Evolutionary conservation across 352 stramenopile genomes (phyloP).

Genomic region (Thraustochytrium striatum): DNA sequence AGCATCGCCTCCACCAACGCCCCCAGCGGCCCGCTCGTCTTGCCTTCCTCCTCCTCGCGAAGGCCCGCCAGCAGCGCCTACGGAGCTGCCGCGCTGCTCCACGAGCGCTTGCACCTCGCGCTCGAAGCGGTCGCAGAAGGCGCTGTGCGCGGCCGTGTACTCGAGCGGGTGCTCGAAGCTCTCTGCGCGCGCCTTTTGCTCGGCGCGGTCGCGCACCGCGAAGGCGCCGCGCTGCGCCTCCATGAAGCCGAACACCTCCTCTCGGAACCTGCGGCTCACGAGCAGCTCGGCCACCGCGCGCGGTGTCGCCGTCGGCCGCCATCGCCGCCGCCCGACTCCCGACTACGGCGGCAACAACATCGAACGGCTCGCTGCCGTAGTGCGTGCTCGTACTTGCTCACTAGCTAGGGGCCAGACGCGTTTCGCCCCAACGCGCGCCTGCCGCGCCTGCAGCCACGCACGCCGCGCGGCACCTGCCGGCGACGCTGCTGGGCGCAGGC

Average conservation of each 20-base stretch:
- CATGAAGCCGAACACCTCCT: constrained; percentile 31
- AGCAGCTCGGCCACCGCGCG: constrained; percentile 3
- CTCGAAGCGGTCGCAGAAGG: constrained; percentile 20
- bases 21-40: background rate
- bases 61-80: constrained; percentile 1
- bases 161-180: constrained; percentile 32
- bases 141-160: background rate
- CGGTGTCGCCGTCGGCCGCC: too few species aligned
- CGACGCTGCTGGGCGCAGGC: too few species aligned
- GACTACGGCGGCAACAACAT: too few species aligned
- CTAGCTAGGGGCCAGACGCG: too few species aligned
- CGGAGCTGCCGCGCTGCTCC: background rate
- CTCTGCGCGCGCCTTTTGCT: background rate
- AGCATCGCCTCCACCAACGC: constrained; percentile 23
- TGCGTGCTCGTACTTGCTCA: too few species aligned
- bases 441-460: too few species aligned
- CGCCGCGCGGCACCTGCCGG: too few species aligned
- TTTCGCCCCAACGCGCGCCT: too few species aligned
- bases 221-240: constrained; percentile 1
- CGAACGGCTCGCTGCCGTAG: too few species aligned
- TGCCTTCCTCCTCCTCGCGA: constrained; percentile 3
- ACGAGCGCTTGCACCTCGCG: background rate
- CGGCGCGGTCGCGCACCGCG: background rate
- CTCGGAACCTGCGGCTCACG: background rate
- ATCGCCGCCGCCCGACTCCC: too few species aligned